Conservation (phyloP, 306 rosid species). For the Quercus variabilis region DNA sequence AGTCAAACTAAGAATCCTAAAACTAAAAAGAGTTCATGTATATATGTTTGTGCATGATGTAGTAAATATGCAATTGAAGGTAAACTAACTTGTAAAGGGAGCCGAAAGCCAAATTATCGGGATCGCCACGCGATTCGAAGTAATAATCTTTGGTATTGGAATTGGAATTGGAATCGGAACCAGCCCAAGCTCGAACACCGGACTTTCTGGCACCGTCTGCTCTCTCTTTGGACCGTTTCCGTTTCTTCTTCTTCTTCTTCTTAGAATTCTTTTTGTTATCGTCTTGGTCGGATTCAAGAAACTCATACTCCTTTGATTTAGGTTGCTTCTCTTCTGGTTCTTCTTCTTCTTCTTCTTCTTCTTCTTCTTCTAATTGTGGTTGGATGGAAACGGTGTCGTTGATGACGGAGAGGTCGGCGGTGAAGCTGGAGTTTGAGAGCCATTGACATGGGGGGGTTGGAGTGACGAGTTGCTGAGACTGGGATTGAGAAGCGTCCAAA, state of each 20-base stretch:
- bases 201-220: conserved; percentile 64
- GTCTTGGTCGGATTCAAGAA: conserved; percentile 60
- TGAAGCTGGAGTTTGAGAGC: conserved; percentile 88
- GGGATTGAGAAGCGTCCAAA: conserved; percentile 19
- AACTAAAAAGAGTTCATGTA: no score
- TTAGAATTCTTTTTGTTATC: conserved; percentile 19
- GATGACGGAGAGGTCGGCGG: conserved; percentile 53
- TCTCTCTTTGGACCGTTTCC: conserved; percentile 40
- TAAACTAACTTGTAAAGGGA: conserved; percentile 55
- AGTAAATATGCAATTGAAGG: no score
- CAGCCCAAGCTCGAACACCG: conserved; percentile 73
- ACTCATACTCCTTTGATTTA: conserved; percentile 36
- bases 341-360: conserved; percentile 19
- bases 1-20: no score
- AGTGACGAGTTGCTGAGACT: conserved; percentile 4
- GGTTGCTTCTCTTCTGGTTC: background rate
- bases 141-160: conserved; percentile 52
- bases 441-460: conserved; percentile 38
- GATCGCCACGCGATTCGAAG: conserved; percentile 79
- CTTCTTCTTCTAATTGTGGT: conserved; percentile 20
- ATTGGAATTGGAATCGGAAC: conserved; percentile 37
- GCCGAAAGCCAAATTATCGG: conserved; percentile 75
- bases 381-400: conserved; percentile 32
- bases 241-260: conserved; percentile 53
- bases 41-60: no score